phyloP scores from a whole-genome alignment of 2,329 filamentous ascomycete genomes.

The Neurospora crassa region DNA sequence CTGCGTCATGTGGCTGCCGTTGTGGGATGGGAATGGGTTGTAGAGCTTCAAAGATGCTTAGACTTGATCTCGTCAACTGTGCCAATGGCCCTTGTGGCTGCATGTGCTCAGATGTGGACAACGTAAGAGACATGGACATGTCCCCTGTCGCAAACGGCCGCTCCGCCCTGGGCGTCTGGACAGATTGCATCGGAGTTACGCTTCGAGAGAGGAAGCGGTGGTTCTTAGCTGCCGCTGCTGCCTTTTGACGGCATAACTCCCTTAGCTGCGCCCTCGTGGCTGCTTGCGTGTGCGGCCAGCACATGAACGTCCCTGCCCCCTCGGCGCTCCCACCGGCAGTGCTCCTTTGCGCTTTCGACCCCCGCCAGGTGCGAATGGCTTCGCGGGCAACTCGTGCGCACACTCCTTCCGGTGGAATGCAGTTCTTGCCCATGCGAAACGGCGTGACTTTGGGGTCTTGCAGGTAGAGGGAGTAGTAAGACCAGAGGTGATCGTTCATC shows the following conservation, averaged over 20 bases:
- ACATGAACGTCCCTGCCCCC: constrained; percentile 37
- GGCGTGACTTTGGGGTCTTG: constrained; percentile 60
- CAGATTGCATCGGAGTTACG: constrained; percentile 39
- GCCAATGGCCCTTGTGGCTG: constrained; percentile 52
- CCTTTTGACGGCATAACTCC: constrained; percentile 51
- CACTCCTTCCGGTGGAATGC: constrained; percentile 55
- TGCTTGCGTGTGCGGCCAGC: constrained; percentile 56
- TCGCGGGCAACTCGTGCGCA: constrained; percentile 56
- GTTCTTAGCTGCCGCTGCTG: constrained; percentile 32
- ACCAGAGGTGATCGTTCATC: constrained; percentile 58
- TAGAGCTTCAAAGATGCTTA: constrained; percentile 16
- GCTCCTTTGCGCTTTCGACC: constrained; percentile 33
- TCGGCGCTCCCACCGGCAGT: constrained; percentile 26
- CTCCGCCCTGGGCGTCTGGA: not conserved
- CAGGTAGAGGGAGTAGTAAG: constrained; percentile 54
- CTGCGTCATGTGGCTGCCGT: constrained; percentile 8
- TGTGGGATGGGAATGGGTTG: constrained; percentile 7
- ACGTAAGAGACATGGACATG: constrained; percentile 51
- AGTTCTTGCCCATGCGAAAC: constrained; percentile 52
- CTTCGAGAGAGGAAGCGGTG: constrained; percentile 41
- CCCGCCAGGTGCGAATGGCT: constrained; percentile 58
- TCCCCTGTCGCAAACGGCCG: constrained; percentile 45
- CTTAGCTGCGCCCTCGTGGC: constrained; percentile 53
- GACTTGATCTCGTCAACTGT: constrained; percentile 41
- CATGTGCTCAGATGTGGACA: constrained; percentile 58